Evolutionary conservation across 495 filamentous ascomycete species (phyloP), one percentile per base, ranked within the genome.

Genomic region (Hyaloscypha finlandica): DNA sequence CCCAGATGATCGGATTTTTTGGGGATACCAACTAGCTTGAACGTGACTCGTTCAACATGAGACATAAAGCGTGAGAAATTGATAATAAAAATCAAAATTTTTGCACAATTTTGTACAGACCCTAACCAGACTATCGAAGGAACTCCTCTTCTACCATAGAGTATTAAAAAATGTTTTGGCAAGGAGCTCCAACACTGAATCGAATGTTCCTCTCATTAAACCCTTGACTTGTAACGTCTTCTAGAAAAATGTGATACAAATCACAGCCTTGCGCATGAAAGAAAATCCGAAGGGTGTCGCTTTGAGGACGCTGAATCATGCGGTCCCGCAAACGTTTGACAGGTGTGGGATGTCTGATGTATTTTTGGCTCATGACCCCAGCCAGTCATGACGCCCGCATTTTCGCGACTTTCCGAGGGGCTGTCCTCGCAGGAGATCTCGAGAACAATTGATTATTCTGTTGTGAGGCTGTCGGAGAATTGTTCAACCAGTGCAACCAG

Each of bases 181-280:
- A 56, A 4, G 53, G n/a, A 29, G 25, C 6, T 16, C 30, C 22
- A 30, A 48, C 16, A 4, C 4, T 48, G 42, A 48, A 48, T 48
- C 42, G 42, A 48, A 48, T 48, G 9, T 48, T 48, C 11, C 42
- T 19, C 42, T 48, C 9, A 48, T 56, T 37, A 37, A 59, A 37
- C 56, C 30, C 30, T 59, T 59, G 32, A 59, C 19, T 8, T 39
- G 30, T 59, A 37, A 59, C 53, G 39, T n/a, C 32, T 59, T 32
- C 30, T 37, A 37, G 56, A 37, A 37, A 32, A 59, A 59, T 19
- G 56, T 59, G 30, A 59, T 59, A 59, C 56, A 59, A 11, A 14
- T 8, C 14, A 59, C 56, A 32, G 30, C 31, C 19, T 25, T 56
- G 53, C 53, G 53, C 53, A 56, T 56, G 53, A 56, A 31, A 9